phyloP scores from a whole-genome alignment of 371 early-diverging fungal genomes.

The Apophysomyces trapeziformis region DNA sequence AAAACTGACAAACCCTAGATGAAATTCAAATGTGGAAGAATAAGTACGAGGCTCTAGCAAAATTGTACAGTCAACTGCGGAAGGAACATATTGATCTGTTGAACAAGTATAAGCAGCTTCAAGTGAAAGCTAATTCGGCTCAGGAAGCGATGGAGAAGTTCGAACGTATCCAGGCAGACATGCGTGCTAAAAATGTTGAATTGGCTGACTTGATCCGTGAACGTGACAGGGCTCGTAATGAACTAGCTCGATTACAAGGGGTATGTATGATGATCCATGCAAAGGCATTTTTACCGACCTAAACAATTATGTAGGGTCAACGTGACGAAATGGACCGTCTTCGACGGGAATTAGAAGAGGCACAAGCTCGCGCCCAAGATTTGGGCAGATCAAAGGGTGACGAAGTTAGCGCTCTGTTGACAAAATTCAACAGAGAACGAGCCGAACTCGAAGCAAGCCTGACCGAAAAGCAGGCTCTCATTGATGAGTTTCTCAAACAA shows the following conservation, averaged over 20 bases:
- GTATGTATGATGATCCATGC: conserved; percentile 26
- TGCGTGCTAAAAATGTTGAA: conserved; percentile 81
- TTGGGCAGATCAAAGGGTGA: conserved; percentile 76
- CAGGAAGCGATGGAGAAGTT: conserved; percentile 75
- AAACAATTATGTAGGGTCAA: conserved; percentile 50
- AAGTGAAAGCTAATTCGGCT: conserved; percentile 81
- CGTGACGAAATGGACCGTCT: conserved; percentile 82
- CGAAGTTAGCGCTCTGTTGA: conserved; percentile 80
- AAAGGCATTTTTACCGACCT: neutral
- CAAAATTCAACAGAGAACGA: conserved; percentile 82
- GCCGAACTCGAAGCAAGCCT: conserved; percentile 74
- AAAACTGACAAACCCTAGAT: conserved; percentile 37
- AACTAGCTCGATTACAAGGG: conserved; percentile 65
- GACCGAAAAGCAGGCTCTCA: conserved; percentile 46
- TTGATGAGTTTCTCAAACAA: conserved; percentile 70
- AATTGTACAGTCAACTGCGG: conserved; percentile 92
- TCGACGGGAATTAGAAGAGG: conserved; percentile 78
- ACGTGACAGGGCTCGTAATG: conserved; percentile 80
- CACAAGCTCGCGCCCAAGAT: conserved; percentile 77
- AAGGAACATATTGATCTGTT: conserved; percentile 95
- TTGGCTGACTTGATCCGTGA: conserved; percentile 84
- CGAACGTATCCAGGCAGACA: conserved; percentile 78
- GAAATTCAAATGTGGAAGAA: conserved; percentile 86
- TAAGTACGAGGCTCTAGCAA: conserved; percentile 92
- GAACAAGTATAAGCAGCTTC: conserved; percentile 82